Evolutionary conservation across 2,329 filamentous ascomycete species (phyloP).

Genomic region (Cercospora zeina): DNA sequence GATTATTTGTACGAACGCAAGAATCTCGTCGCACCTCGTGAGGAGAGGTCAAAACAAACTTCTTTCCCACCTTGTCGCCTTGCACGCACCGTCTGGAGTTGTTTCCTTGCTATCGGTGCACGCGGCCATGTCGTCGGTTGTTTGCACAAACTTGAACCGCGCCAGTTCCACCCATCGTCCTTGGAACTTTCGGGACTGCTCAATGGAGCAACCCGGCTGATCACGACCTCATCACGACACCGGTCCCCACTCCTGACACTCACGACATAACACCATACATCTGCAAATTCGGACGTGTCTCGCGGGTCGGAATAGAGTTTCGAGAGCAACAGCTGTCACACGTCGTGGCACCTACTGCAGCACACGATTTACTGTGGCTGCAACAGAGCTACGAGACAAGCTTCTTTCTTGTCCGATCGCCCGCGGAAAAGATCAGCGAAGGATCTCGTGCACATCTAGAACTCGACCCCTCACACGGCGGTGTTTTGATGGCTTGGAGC

Average conservation of each 20-base stretch:
- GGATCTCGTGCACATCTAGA: conserved; percentile 9
- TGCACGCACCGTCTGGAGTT: neutral
- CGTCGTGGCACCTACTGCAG: neutral
- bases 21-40: neutral
- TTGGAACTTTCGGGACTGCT: conserved; percentile 1
- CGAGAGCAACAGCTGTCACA: neutral
- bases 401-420: conserved; percentile 1
- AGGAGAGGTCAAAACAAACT: conserved; percentile 16
- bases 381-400: neutral
- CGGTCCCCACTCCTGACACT: neutral
- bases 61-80: neutral
- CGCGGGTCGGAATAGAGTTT: neutral
- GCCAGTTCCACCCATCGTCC: neutral
- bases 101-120: neutral
- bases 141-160: neutral
- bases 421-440: conserved; percentile 4
- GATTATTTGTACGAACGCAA: conserved; percentile 17
- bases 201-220: neutral
- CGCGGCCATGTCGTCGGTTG: conserved; percentile 1
- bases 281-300: neutral
- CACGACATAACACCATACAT: neutral
- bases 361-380: conserved; percentile 7
- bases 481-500: conserved; percentile 6
- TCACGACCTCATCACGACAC: neutral
- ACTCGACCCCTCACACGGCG: conserved; percentile 5